Evolutionary conservation across 2,329 filamentous ascomycete species (phyloP).

Genomic region (Phialocephala subalpina): DNA sequence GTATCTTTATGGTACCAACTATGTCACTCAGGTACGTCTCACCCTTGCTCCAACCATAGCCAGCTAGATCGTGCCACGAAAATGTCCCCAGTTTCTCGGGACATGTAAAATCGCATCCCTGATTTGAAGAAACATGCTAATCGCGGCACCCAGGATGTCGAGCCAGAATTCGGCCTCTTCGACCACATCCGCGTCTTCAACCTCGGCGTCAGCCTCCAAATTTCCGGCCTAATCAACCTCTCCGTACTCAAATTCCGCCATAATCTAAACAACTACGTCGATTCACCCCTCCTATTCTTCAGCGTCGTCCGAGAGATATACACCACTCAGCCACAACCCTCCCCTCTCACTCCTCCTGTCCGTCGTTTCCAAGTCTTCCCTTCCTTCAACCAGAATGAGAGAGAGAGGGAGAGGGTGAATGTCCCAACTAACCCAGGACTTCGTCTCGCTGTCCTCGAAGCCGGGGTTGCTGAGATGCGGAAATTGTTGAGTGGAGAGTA

Average conservation of each 20-base stretch:
- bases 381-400: background rate
- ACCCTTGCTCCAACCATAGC: no score
- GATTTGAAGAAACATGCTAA: no score
- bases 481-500: conserved; percentile 23
- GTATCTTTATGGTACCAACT: conserved; percentile 37
- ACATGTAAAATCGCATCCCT: background rate
- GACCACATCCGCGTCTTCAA: conserved; percentile 32
- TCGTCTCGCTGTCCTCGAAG: conserved; percentile 29
- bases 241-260: conserved; percentile 19
- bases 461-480: conserved; percentile 30
- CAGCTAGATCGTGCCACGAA: background rate
- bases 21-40: conserved; percentile 14
- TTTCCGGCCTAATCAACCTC: background rate
- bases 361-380: conserved; percentile 27
- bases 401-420: no score
- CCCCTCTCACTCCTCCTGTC: conserved; percentile 14
- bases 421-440: conserved; percentile 17
- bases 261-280: conserved; percentile 26
- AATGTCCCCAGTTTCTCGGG: background rate
- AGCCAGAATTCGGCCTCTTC: conserved; percentile 18
- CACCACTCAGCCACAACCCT: background rate
- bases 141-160: no score
- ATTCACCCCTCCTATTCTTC: conserved; percentile 16
- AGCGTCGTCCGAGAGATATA: background rate
- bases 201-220: background rate